Conservation (phyloP, 1,284 basidiomycete species). For the Trichosporon faecale region DNA sequence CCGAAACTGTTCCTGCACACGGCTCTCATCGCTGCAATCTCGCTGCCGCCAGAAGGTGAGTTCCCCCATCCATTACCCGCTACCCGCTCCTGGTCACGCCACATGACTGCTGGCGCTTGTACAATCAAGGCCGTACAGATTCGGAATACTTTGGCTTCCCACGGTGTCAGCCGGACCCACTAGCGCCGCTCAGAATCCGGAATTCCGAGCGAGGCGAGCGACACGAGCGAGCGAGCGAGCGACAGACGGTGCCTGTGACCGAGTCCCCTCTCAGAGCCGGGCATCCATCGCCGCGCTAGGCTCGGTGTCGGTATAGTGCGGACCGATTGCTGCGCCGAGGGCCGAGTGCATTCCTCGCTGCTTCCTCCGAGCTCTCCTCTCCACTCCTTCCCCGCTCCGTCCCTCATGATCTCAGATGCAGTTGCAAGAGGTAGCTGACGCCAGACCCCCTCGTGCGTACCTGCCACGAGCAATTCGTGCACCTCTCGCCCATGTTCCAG, state of each 20-base stretch:
- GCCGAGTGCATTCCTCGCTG: no score
- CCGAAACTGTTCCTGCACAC: conserved; percentile 26
- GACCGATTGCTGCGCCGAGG: neutral
- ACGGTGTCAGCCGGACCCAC: no score
- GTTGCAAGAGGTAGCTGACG: no score
- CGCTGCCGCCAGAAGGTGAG: conserved; percentile 18
- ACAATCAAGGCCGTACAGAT: no score
- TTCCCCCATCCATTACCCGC: neutral
- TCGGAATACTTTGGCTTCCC: no score
- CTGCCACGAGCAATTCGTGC: conserved; percentile 14
- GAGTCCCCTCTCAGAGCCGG: neutral
- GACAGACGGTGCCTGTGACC: neutral
- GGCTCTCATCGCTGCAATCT: conserved; percentile 19
- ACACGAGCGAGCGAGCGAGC: no score
- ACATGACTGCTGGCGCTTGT: no score
- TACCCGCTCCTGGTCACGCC: no score
- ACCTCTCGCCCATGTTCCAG: conserved; percentile 16
- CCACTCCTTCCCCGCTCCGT: no score
- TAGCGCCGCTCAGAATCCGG: neutral
- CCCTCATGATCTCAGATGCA: no score
- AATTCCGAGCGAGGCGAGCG: neutral
- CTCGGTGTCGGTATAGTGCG: neutral
- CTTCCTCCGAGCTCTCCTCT: no score
- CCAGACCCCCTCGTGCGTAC: conserved; percentile 16
- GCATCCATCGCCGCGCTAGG: no score